These are phyloP conservation scores for Picea glauca DNA, from an alignment of 75 land plant species.

Conservation along the genomic window DNA sequence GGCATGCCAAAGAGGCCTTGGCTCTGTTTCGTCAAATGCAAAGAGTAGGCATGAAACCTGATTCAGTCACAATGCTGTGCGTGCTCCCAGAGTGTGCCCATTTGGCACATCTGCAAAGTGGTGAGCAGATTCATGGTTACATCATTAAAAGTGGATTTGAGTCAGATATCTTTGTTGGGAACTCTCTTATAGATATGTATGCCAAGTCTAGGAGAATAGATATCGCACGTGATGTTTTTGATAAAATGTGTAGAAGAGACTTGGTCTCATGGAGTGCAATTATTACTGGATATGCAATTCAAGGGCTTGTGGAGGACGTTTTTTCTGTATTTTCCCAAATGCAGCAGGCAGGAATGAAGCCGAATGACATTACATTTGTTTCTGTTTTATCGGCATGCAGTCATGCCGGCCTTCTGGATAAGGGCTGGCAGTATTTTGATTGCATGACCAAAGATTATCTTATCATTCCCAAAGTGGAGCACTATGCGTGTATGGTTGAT, in stretches of 20 bases:
- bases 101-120: constrained; percentile 28
- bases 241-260: no score
- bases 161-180: constrained; percentile 27
- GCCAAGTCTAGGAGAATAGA: constrained; percentile 39
- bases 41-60: background rate
- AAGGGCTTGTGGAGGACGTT: no score
- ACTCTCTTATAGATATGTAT: constrained; percentile 59
- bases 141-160: constrained; percentile 17
- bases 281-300: no score
- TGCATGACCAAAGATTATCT: constrained; percentile 26
- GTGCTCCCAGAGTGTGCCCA: constrained; percentile 42
- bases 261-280: no score
- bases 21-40: constrained; percentile 37
- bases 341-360: no score
- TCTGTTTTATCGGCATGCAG: no score
- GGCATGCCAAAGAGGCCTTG: constrained; percentile 29
- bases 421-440: constrained; percentile 25
- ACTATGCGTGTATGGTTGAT: constrained; percentile 57
- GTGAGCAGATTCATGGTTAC: constrained; percentile 40
- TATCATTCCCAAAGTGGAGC: constrained; percentile 32
- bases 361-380: no score
- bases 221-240: no score
- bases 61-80: constrained; percentile 18
- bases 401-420: constrained; percentile 22
- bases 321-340: no score